Base-by-base conservation (phyloP, 768 basidiomycete genomes). In the Lentinula lateritia region DNA sequence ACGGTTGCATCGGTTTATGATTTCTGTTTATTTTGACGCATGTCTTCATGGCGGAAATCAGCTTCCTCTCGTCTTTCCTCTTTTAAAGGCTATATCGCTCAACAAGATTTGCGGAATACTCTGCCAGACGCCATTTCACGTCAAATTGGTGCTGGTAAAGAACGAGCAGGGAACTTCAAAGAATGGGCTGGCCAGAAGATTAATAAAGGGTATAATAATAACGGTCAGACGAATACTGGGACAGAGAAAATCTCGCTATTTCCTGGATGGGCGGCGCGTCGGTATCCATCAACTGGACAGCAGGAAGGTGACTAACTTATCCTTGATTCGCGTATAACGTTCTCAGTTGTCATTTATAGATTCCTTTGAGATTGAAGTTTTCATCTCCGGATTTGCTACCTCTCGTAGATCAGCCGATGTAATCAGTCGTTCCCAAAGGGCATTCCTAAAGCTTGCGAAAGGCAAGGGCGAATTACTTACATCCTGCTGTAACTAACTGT, bases 361-460 rank as follows among this genome's bases (percentile, higher is more conserved):
- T 46, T 72, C 84, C 3, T 94, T 92, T 65, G 84, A 88, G 56
- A 72, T 95, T 3, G 85, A 89, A 46, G 74, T 93, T 0, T 88
- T 85, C 52, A 76, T 93, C 7, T 90, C 92, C 13, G 94, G 93
- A 0, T 92, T 85, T 65, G 92, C 89, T 0, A 79, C 86, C 15
- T 83, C 78, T 52, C 76, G 83, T 46, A 81, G 84, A 46, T 76
- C 83, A 0, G 78, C 83, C 2, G 87, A 87, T 58, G 74, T 79
- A 48, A 81, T 86, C 1, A 87, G 85, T 60, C 85, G 92, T 5
- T 84, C 91, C 1, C 92, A 94, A 63, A 80, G 83, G 13, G 84
- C 90, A 1, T 90, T 95, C 66, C 77, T 94, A 42, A 80, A 80
- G 12, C 70, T 95, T 38, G 94, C 93, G 9, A 92, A 88, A 80